A percentile compares a stretch with the other conserved stretches of the same genome.
These are phyloP conservation scores for Saccharomycopsis selenospora DNA, from an alignment of 805 yeast genomes.

Conservation along the genomic window DNA sequence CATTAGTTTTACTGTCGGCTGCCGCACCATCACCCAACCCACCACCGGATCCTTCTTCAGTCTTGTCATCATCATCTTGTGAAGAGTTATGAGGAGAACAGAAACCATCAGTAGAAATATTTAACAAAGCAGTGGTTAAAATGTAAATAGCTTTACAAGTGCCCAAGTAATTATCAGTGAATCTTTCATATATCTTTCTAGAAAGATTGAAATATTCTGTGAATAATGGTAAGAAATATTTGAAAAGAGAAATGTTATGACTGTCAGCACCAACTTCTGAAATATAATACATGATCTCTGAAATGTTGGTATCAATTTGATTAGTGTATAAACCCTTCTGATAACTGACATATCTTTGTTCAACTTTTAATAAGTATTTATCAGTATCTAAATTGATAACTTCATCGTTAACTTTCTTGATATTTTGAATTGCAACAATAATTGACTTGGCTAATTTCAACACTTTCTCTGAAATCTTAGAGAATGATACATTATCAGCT, in stretches of 20 bases:
- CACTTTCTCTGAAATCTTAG: neutral
- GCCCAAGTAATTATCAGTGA: conserved; percentile 42
- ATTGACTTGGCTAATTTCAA: conserved; percentile 46
- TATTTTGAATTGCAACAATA: conserved; percentile 60
- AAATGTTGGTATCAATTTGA: conserved; percentile 32
- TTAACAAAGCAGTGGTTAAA: conserved; percentile 47
- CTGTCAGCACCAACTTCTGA: conserved; percentile 34
- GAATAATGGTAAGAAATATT: conserved; percentile 57
- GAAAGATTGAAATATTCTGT: conserved; percentile 50
- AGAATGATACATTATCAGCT: conserved; percentile 37
- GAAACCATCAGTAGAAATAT: conserved; percentile 73
- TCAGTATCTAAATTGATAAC: conserved; percentile 45
- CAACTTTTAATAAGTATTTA: conserved; percentile 55
- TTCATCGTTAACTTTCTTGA: conserved; percentile 33
- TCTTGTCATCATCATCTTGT: conserved; percentile 48
- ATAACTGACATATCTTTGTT: conserved; percentile 36
- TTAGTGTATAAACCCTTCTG: conserved; percentile 37
- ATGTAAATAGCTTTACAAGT: conserved; percentile 56
- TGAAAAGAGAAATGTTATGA: conserved; percentile 37
- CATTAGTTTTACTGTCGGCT: conserved; percentile 71
- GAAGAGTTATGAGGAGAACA: conserved; percentile 80
- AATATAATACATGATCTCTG: conserved; percentile 27
- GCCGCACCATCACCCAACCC: conserved; percentile 85
- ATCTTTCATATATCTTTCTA: conserved; percentile 28
- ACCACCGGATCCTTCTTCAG: conserved; percentile 40